Evolutionary conservation across 1,139 yeast genomes (phyloP).

Genomic region (Hansenula anomala): DNA sequence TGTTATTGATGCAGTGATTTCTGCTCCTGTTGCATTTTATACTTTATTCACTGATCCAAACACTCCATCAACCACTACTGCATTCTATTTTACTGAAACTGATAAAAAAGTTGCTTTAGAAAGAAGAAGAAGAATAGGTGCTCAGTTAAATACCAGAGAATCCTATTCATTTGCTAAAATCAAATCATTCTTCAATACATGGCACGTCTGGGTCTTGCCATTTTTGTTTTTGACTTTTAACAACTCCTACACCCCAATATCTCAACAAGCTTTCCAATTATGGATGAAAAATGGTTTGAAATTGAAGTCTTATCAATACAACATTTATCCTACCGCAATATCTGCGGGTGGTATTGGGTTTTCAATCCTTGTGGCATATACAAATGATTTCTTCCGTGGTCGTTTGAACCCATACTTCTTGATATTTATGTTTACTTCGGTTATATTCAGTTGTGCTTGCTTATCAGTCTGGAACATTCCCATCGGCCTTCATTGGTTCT

Average conservation of each 20-base stretch:
- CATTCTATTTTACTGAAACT: slow-evolving; percentile 28
- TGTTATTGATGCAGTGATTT: slow-evolving; percentile 45
- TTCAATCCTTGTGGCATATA: slow-evolving; percentile 34
- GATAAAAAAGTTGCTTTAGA: slow-evolving; percentile 31
- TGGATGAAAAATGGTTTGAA: slow-evolving; percentile 20
- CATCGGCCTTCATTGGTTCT: slow-evolving; percentile 40
- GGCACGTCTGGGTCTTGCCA: slow-evolving; percentile 45
- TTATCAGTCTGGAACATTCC: slow-evolving; percentile 45
- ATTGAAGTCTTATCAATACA: slow-evolving; percentile 36
- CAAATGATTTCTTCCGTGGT: slow-evolving; percentile 42
- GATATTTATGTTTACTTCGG: slow-evolving; percentile 29
- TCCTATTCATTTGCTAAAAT: slow-evolving; percentile 35
- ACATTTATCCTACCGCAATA: slow-evolving; percentile 42
- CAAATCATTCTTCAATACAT: slow-evolving; percentile 19
- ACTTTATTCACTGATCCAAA: slow-evolving; percentile 36
- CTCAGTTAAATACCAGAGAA: slow-evolving; percentile 34
- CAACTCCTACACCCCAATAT: slow-evolving; percentile 25
- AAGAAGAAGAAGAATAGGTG: slow-evolving; percentile 37
- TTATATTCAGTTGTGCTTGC: slow-evolving; percentile 36
- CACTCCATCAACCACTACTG: slow-evolving; percentile 33
- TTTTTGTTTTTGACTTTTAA: slow-evolving; percentile 41
- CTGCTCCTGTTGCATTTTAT: slow-evolving; percentile 41
- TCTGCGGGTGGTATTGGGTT: slow-evolving; percentile 38
- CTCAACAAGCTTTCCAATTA: slow-evolving; percentile 4
- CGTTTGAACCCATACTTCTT: slow-evolving; percentile 34